phyloP scores from a whole-genome alignment of 352 stramenopile species.

The Aphanomyces astaci region DNA sequence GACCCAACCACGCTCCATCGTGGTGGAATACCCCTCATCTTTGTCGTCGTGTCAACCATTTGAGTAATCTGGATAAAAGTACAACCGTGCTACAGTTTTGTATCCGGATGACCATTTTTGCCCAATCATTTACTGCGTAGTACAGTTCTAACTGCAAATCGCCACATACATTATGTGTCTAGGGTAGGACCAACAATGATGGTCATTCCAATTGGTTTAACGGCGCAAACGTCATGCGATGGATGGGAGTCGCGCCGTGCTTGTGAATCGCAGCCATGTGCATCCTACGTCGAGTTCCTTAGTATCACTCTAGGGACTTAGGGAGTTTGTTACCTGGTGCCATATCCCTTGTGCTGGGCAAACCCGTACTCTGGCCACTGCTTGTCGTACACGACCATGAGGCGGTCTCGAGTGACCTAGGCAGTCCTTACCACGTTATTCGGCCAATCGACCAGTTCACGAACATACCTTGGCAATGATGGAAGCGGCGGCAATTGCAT shows the following conservation, averaged over 20 bases:
- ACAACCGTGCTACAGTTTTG: too few species aligned
- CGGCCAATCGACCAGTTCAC: background rate
- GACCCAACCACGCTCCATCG: background rate
- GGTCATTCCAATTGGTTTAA: slow-evolving; percentile 56
- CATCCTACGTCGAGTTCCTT: too few species aligned
- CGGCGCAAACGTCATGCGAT: slow-evolving; percentile 95
- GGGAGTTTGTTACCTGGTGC: slow-evolving; percentile 53
- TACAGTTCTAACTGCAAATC: too few species aligned
- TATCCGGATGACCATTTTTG: too few species aligned
- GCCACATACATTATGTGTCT: too few species aligned
- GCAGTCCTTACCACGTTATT: background rate
- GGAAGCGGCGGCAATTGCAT: slow-evolving; percentile 94
- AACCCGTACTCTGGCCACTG: slow-evolving; percentile 93
- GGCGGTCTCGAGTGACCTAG: slow-evolving; percentile 90
- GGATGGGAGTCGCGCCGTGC: slow-evolving; percentile 89
- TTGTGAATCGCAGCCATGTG: slow-evolving; percentile 86
- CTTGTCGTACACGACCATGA: slow-evolving; percentile 93
- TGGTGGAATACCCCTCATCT: too few species aligned
- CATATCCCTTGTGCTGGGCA: slow-evolving; percentile 97
- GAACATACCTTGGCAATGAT: slow-evolving; percentile 91
- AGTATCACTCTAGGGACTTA: too few species aligned
- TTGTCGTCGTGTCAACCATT: too few species aligned
- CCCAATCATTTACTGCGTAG: too few species aligned
- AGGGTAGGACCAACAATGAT: too few species aligned
- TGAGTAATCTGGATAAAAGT: too few species aligned